phyloP scores from a whole-genome alignment of 305 asterid genomes.

The Solanum hybrid region DNA sequence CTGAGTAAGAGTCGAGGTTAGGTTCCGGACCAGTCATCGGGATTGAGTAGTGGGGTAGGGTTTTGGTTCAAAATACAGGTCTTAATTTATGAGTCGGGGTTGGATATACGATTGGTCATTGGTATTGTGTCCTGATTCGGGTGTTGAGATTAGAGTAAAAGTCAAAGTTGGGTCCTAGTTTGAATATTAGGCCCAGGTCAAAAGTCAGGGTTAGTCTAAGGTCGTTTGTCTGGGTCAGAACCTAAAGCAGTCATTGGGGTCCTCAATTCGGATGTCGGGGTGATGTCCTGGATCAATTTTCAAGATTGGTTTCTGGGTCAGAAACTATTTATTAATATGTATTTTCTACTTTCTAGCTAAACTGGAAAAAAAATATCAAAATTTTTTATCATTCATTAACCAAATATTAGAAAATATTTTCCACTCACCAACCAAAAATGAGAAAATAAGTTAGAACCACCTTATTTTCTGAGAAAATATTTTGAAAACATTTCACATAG shows the following conservation, averaged over 20 bases:
- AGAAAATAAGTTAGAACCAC: not conserved
- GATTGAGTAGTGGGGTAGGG: not conserved
- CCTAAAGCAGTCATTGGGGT: too few relatives aligned
- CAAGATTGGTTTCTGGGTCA: not conserved
- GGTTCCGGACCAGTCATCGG: not conserved
- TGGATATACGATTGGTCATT: not conserved
- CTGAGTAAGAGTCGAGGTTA: not conserved
- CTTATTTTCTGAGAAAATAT: not conserved
- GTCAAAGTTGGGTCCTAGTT: not conserved
- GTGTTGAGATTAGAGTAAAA: too few relatives aligned
- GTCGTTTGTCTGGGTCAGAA: not conserved
- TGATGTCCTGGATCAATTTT: not conserved
- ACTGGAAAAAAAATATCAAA: too few relatives aligned
- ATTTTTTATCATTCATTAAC: not conserved
- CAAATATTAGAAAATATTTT: not conserved
- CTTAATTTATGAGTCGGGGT: not conserved
- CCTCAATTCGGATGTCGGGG: not conserved
- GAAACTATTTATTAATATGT: too few relatives aligned
- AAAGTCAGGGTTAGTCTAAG: not conserved
- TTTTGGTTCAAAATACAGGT: not conserved
- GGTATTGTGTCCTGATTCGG: not conserved
- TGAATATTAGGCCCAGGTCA: not conserved
- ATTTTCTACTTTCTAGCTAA: not conserved
- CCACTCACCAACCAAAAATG: not conserved
- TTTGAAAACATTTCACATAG: not conserved